These are phyloP conservation scores for Mycena amicta DNA, from an alignment of 768 basidiomycete species.

Conservation along the genomic window DNA sequence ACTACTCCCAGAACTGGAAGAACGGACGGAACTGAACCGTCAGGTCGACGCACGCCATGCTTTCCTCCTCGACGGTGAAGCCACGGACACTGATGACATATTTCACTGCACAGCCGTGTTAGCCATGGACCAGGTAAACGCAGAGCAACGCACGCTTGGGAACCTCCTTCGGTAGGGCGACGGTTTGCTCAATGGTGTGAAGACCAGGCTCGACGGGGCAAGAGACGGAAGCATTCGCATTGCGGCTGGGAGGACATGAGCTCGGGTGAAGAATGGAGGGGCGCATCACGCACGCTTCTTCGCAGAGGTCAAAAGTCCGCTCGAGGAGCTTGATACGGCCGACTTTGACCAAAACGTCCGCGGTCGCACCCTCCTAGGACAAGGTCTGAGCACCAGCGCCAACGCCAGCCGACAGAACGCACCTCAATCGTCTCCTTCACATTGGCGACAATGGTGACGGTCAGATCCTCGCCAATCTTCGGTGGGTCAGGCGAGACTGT, in stretches of 20 bases:
- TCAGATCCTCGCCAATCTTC: slow-evolving; percentile 63
- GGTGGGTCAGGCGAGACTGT: slow-evolving; percentile 68
- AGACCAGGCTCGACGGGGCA: slow-evolving; percentile 65
- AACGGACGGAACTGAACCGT: slow-evolving; percentile 16
- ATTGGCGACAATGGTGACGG: slow-evolving; percentile 58
- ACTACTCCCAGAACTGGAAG: slow-evolving; percentile 17
- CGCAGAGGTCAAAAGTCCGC: slow-evolving; percentile 69
- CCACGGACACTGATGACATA: slow-evolving; percentile 14
- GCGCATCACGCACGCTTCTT: slow-evolving; percentile 64
- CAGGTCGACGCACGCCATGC: slow-evolving; percentile 16
- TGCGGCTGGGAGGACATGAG: slow-evolving; percentile 36
- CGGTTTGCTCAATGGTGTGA: slow-evolving; percentile 61
- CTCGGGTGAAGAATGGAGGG: not conserved
- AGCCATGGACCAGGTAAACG: too few species aligned
- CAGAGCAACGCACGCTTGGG: slow-evolving; percentile 64
- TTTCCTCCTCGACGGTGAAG: slow-evolving; percentile 11
- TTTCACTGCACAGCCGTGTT: slow-evolving; percentile 8
- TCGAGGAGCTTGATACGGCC: slow-evolving; percentile 69
- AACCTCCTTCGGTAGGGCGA: slow-evolving; percentile 69
- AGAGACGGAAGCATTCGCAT: slow-evolving; percentile 60
- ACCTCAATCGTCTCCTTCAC: slow-evolving; percentile 58
- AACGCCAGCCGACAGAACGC: slow-evolving; percentile 14
- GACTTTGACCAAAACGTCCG: slow-evolving; percentile 71
- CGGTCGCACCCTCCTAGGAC: slow-evolving; percentile 68
- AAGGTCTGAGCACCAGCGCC: slow-evolving; percentile 13